Percentiles rank a stretch among this genome's conserved stretches.
These are phyloP conservation scores for Crucibulum laeve DNA, from an alignment of 768 basidiomycete genomes.

Conservation along the genomic window DNA sequence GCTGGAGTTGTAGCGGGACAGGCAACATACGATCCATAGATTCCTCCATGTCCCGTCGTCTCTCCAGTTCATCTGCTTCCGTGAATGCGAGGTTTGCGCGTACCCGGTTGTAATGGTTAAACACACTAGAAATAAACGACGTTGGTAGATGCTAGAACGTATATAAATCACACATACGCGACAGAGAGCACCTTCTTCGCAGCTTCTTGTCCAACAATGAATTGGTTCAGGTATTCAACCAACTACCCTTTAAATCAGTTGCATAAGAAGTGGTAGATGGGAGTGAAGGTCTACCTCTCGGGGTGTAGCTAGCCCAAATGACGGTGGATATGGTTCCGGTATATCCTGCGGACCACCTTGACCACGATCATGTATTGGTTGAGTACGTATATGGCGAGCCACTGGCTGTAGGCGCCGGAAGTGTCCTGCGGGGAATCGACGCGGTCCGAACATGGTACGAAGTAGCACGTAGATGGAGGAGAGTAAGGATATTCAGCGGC, in stretches of 20 bases:
- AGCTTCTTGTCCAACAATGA: constrained; percentile 85
- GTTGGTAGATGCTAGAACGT: background rate
- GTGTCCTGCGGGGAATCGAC: background rate
- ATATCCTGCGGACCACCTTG: constrained; percentile 23
- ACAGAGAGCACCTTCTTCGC: constrained; percentile 95
- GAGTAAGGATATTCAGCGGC: background rate
- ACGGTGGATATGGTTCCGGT: constrained; percentile 34
- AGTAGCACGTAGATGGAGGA: background rate
- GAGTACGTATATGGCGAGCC: constrained; percentile 46
- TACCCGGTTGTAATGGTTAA: constrained; percentile 92
- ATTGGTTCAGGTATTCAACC: constrained; percentile 81
- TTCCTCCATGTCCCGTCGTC: constrained; percentile 9
- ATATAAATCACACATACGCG: constrained; percentile 55
- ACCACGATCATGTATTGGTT: constrained; percentile 48
- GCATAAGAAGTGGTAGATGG: constrained; percentile 1
- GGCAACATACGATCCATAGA: constrained; percentile 11
- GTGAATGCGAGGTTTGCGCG: constrained; percentile 58
- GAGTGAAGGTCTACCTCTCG: constrained; percentile 37
- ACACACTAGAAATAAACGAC: constrained; percentile 53
- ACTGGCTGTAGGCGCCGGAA: constrained; percentile 14
- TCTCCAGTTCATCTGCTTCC: constrained; percentile 29
- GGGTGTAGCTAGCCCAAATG: constrained; percentile 54
- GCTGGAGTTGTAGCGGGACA: background rate
- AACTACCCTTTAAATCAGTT: constrained; percentile 49
- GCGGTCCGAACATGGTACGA: background rate